phyloP scores from a whole-genome alignment of 2,329 filamentous ascomycete genomes.

The Fusarium illudens region DNA sequence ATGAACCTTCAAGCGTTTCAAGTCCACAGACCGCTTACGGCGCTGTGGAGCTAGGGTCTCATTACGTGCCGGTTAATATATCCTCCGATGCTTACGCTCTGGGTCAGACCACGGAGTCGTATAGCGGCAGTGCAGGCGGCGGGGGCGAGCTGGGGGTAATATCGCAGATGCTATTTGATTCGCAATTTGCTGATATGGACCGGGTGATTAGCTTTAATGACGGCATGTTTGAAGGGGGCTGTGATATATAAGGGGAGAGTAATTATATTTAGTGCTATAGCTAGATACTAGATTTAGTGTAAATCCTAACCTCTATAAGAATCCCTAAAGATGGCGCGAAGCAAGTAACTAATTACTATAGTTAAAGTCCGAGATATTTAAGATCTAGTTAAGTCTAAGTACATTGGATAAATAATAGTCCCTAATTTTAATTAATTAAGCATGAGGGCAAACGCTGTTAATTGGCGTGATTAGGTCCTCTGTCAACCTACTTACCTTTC shows the following conservation, averaged over 20 bases:
- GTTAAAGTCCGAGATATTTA: too few species aligned
- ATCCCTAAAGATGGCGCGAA: too few species aligned
- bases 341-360: too few species aligned
- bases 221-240: conserved; percentile 52
- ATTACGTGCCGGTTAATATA: neutral
- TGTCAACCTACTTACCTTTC: too few species aligned
- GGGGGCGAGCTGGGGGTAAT: conserved; percentile 7
- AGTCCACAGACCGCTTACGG: neutral
- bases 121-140: neutral
- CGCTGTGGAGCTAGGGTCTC: neutral
- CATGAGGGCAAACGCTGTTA: too few species aligned
- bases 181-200: conserved; percentile 57
- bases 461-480: too few species aligned
- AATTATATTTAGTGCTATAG: neutral
- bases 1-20: neutral
- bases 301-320: too few species aligned
- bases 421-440: too few species aligned
- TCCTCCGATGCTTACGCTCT: neutral
- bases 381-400: too few species aligned
- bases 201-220: conserved; percentile 53
- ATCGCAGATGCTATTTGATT: conserved; percentile 67
- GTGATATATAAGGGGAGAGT: neutral
- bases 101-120: neutral
- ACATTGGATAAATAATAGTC: too few species aligned
- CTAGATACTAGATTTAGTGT: too few species aligned